Base-by-base conservation (phyloP, 768 basidiomycete species). In the Boletus pseudo-olivaceus region DNA sequence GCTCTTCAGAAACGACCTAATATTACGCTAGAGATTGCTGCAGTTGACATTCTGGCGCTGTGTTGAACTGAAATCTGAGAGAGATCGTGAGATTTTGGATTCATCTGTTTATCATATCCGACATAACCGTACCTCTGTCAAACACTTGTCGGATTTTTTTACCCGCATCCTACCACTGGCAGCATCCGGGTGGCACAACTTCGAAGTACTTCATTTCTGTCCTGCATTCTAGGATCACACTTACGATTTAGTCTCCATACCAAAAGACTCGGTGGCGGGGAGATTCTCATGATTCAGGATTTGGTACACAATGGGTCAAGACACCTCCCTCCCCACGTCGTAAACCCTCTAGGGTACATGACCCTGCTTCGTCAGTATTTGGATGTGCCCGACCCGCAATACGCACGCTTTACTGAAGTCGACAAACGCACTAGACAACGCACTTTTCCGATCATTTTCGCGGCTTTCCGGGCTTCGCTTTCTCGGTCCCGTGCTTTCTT, bases 51-150 rank as follows among this genome's bases (percentile, higher is more conserved):
- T 19, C 17, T 23, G 23, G 38, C 27, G 37, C 35, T n/a, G 32
- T 17, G 27, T 49, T 42, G 17, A 20, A 43, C 43, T 49, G 48
- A 39, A 49, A 49, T 52, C 26, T 44, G 49, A 51, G 26, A 40
- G 12, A 35, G 27, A 47, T 63, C 61, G 61, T 62, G 57, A 62
- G 61, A 55, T 35, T 55, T 61, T n/a, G n/a, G n/a, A n/a, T n/a
- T 30, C 50, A 27, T 43, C 32, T 50, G 37, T 55, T 60, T 62
- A 32, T 59, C 34, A 20, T 39, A 39, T 27, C 50, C 57, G 51
- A 60, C 53, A 33, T 17, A 29, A 58, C 47, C 11, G 40, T 58
- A 59, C 51, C 51, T 49, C 38, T 64, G 62, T 64, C 62, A 61
- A 64, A 61, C 58, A 46, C 30, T 8, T 19, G 40, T 45, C 60